A percentile compares a stretch with the other conserved stretches of the same genome.
phyloP scores from a whole-genome alignment of 2,329 filamentous ascomycete genomes.

The Neoarthrinium moseri region DNA sequence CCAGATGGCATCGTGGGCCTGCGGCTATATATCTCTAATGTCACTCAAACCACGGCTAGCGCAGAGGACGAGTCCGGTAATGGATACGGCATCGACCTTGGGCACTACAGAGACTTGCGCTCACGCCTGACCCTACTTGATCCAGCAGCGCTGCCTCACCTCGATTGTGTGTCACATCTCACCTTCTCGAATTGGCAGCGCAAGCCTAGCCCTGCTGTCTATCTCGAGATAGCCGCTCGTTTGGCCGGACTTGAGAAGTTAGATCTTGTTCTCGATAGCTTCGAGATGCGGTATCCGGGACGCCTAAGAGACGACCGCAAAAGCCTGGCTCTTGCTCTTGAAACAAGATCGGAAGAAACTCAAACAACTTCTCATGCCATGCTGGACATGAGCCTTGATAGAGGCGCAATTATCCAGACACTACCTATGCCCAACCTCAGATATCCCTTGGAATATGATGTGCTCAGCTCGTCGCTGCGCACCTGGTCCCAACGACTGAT shows the following conservation, averaged over 20 bases:
- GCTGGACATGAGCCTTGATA: not conserved
- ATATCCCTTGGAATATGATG: conserved; percentile 4
- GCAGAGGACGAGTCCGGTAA: not conserved
- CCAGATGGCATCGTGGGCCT: not conserved
- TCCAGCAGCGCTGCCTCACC: not conserved
- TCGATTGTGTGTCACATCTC: not conserved
- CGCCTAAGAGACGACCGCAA: conserved; percentile 1
- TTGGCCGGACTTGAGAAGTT: not conserved
- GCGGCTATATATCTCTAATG: not conserved
- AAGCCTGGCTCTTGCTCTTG: conserved; percentile 1
- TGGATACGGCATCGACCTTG: not conserved
- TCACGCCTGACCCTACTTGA: not conserved
- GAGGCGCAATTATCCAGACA: not conserved
- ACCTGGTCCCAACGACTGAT: conserved; percentile 6
- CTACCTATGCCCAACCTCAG: conserved; percentile 1
- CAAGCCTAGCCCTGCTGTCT: not conserved
- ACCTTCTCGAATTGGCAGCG: not conserved
- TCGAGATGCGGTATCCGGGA: conserved; percentile 4
- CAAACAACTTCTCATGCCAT: not conserved
- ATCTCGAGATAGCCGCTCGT: conserved; percentile 5
- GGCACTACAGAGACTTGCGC: not conserved
- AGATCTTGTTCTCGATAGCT: not conserved
- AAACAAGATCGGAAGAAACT: not conserved
- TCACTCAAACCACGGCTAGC: not conserved
- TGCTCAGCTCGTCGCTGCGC: conserved; percentile 4